Evolutionary conservation across 805 yeast genomes (phyloP).

Genomic region (Ogataea saltuana): DNA sequence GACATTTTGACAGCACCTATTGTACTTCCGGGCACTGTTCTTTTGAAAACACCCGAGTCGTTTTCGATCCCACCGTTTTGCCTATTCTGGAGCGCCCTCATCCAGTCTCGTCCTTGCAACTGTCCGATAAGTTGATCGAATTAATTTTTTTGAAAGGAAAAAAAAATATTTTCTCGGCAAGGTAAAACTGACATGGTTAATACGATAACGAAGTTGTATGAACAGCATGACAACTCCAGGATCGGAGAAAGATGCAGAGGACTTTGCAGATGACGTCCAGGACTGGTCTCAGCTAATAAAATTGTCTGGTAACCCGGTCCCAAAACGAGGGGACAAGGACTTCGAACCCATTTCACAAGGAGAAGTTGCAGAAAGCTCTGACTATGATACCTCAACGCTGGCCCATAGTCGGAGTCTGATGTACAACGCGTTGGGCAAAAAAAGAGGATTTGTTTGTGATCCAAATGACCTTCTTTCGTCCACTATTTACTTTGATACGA

Average conservation of each 20-base stretch:
- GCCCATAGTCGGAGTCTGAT: constrained; percentile 62
- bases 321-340: constrained; percentile 83
- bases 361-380: constrained; percentile 12
- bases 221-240: no score
- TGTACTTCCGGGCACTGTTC: neutral
- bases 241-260: constrained; percentile 34
- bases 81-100: no score
- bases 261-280: constrained; percentile 47
- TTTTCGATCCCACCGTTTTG: no score
- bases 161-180: no score
- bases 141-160: no score
- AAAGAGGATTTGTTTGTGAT: constrained; percentile 43
- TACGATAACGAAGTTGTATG: no score
- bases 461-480: constrained; percentile 29
- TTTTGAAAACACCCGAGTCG: no score
- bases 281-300: constrained; percentile 52
- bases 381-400: constrained; percentile 39
- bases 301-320: constrained; percentile 38
- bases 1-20: neutral
- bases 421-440: constrained; percentile 61
- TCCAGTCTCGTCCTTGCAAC: no score
- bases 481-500: constrained; percentile 24
- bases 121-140: no score
- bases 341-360: constrained; percentile 56
- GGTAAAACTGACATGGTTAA: no score